Percentiles rank a stretch among this genome's conserved stretches.
Evolutionary conservation across 208 protist species (phyloP).

Genomic region (Trypanosoma cruzi): DNA sequence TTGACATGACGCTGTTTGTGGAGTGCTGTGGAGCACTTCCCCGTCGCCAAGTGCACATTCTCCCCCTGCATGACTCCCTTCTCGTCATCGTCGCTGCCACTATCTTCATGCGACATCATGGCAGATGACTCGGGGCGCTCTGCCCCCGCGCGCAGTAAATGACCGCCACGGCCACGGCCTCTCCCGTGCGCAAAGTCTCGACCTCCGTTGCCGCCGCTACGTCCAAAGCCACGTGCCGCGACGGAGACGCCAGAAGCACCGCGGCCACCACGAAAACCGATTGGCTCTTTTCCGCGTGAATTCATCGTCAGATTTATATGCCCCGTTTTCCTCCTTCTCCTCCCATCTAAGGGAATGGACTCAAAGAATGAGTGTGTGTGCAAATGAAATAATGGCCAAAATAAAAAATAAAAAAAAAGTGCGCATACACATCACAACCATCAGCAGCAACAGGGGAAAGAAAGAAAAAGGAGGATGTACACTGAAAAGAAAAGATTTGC

Average conservation of each 20-base stretch:
- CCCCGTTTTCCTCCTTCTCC: neutral
- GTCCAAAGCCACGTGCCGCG: neutral
- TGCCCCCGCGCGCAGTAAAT: constrained; percentile 2
- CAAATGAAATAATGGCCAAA: neutral
- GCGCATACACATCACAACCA: neutral
- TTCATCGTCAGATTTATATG: constrained; percentile 1
- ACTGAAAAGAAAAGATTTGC: neutral
- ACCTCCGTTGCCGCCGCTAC: neutral
- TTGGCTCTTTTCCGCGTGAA: constrained; percentile 15
- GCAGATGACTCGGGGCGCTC: neutral
- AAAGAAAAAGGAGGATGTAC: neutral
- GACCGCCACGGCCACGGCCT: constrained; percentile 23
- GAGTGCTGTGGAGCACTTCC: neutral
- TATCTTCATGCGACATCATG: constrained; percentile 4
- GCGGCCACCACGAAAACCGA: constrained; percentile 5
- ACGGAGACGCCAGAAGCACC: neutral
- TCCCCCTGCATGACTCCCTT: neutral
- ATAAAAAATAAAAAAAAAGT: constrained; percentile 2
- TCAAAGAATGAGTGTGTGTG: neutral
- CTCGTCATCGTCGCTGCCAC: neutral
- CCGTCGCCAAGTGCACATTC: constrained; percentile 1
- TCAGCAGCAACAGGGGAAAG: neutral
- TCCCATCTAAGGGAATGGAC: constrained; percentile 16
- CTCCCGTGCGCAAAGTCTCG: constrained; percentile 17
- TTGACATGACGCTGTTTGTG: constrained; percentile 31